phyloP scores from a whole-genome alignment of 139 green algal species.

The Chlorokybus atmophyticus region DNA sequence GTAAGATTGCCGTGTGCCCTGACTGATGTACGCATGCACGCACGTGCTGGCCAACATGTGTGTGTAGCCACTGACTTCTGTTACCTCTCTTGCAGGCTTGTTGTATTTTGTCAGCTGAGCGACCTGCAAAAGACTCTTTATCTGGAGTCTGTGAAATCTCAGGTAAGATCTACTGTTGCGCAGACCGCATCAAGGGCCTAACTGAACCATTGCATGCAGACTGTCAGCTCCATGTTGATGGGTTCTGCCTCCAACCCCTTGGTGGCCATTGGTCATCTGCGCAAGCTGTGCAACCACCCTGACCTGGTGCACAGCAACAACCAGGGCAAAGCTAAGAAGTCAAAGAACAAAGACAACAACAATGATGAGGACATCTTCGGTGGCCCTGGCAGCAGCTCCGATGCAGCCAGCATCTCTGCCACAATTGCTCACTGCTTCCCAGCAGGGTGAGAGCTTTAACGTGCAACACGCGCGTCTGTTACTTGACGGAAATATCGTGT shows the following conservation, averaged over 20 bases:
- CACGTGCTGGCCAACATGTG: no score
- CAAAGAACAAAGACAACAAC: no score
- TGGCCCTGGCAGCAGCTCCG: no score
- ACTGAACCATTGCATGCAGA: slow-evolving; percentile 42
- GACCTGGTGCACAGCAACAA: slow-evolving; percentile 55
- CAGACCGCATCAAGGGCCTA: background rate
- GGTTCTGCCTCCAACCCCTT: slow-evolving; percentile 8
- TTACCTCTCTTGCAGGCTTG: slow-evolving; percentile 24
- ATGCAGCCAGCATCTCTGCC: no score
- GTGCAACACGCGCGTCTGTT: no score
- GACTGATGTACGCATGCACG: no score
- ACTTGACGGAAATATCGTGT: no score
- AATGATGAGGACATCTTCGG: no score
- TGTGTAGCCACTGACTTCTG: no score
- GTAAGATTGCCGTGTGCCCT: slow-evolving; percentile 40
- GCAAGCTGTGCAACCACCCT: slow-evolving; percentile 95
- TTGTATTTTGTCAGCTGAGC: slow-evolving; percentile 21
- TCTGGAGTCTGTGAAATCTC: slow-evolving; percentile 54
- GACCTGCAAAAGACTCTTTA: slow-evolving; percentile 74
- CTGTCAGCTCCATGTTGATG: slow-evolving; percentile 7
- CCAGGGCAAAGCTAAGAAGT: no score
- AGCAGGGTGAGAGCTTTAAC: no score
- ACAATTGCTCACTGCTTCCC: no score
- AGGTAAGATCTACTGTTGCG: slow-evolving; percentile 1
- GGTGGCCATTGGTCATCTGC: slow-evolving; percentile 38